Conservation (phyloP, 2,329 filamentous ascomycete genomes). For the Colletotrichum sp. region DNA sequence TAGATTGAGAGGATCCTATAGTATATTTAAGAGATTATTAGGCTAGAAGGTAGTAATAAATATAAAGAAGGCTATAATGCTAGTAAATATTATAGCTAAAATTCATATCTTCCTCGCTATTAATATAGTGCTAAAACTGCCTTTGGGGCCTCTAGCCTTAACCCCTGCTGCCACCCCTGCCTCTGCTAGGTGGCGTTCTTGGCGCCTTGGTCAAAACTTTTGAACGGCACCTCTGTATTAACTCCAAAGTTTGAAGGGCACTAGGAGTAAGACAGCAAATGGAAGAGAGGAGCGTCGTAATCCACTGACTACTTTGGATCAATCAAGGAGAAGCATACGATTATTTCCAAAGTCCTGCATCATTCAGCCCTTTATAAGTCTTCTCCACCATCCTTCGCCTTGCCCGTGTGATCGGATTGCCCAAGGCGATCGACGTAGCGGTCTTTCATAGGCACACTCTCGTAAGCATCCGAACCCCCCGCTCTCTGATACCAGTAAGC, state of each 20-base stretch:
- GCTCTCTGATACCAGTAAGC: conserved; percentile 17
- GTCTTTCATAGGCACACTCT: neutral
- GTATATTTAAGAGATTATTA: too few species aligned
- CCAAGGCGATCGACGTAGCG: neutral
- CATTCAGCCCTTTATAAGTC: neutral
- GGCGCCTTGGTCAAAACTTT: too few species aligned
- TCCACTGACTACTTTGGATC: neutral
- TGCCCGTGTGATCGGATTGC: neutral
- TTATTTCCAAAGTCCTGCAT: neutral
- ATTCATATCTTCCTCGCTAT: too few species aligned
- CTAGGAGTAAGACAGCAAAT: neutral
- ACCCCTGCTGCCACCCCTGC: too few species aligned
- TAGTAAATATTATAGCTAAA: too few species aligned
- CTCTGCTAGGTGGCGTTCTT: too few species aligned
- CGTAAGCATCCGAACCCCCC: neutral
- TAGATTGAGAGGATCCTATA: too few species aligned
- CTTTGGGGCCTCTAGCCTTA: too few species aligned
- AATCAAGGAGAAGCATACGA: neutral
- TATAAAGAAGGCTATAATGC: too few species aligned
- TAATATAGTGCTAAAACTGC: too few species aligned
- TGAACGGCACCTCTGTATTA: too few species aligned
- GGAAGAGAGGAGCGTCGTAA: neutral
- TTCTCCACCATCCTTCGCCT: neutral
- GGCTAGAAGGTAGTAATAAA: too few species aligned
- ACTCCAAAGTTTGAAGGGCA: neutral